Percentiles rank a stretch among this genome's conserved stretches.
Evolutionary conservation across 225 moss, liverwort and hornwort species (phyloP).

Genomic region (Lunularia cruciata): DNA sequence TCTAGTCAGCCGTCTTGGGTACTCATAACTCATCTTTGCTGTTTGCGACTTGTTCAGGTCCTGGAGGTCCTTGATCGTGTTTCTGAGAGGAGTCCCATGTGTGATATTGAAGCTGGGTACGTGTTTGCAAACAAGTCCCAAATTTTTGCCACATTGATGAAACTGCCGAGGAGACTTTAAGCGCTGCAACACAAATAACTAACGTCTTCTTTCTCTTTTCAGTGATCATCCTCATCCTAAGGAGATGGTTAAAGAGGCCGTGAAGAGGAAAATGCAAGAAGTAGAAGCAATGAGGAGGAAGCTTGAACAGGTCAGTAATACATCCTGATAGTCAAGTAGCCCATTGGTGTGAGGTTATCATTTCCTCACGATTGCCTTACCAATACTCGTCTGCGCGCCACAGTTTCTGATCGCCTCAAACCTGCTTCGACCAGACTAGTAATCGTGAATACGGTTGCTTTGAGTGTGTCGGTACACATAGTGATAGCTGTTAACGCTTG

Average conservation of each 20-base stretch:
- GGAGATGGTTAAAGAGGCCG: background rate
- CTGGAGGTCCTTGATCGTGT: constrained; percentile 4
- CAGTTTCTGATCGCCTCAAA: background rate
- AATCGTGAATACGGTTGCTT: too few relatives aligned
- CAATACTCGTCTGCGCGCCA: background rate
- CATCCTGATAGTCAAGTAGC: background rate
- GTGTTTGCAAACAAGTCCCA: background rate
- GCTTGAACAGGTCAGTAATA: background rate
- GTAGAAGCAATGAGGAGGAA: background rate
- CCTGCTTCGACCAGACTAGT: background rate
- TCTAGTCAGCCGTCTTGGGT: too few relatives aligned
- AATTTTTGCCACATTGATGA: background rate
- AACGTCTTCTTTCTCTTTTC: background rate
- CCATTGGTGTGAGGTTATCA: too few relatives aligned
- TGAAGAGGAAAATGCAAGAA: constrained; percentile 1
- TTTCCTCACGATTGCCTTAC: too few relatives aligned
- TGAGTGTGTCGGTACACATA: background rate
- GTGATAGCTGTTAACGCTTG: background rate
- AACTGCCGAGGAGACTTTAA: background rate
- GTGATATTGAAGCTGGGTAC: background rate
- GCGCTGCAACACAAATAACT: background rate
- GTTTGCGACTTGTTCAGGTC: background rate
- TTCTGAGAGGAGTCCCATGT: background rate
- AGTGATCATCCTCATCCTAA: constrained; percentile 1
- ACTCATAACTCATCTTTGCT: background rate